Conservation (phyloP, 2,329 filamentous ascomycete species). For the Lecanicillium sp. region DNA sequence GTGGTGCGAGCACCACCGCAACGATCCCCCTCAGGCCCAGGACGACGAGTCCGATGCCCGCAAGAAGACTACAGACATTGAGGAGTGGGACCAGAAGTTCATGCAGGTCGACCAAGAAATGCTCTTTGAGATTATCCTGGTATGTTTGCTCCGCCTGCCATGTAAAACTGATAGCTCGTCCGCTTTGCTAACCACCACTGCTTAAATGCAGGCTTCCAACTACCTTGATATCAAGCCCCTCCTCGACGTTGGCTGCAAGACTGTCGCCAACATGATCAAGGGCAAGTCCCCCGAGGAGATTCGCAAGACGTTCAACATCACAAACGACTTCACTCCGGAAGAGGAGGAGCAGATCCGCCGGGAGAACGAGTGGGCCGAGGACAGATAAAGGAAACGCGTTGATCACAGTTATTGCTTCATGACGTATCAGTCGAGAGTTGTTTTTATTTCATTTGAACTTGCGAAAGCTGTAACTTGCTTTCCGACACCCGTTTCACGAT, state of each 20-base stretch:
- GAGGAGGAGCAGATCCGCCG: slow-evolving; percentile 96
- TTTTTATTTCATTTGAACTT: neutral
- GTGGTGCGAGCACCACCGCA: slow-evolving; percentile 94
- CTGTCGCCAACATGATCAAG: slow-evolving; percentile 99
- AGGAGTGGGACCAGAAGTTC: slow-evolving; percentile 99
- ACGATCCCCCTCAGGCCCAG: slow-evolving; percentile 70
- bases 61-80: slow-evolving; percentile 98
- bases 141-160: slow-evolving; percentile 36
- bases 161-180: slow-evolving; percentile 13
- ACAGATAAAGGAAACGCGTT: slow-evolving; percentile 46
- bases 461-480: neutral
- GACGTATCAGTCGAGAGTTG: slow-evolving; percentile 4
- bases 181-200: slow-evolving; percentile 1
- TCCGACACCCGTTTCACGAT: slow-evolving; percentile 2
- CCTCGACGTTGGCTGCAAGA: slow-evolving; percentile 97
- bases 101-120: slow-evolving; percentile 99
- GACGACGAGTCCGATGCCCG: slow-evolving; percentile 91
- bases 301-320: slow-evolving; percentile 99
- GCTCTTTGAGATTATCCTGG: slow-evolving; percentile 98
- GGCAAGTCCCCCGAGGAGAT: slow-evolving; percentile 99
- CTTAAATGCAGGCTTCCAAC: slow-evolving; percentile 93
- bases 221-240: slow-evolving; percentile 99
- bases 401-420: slow-evolving; percentile 5
- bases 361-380: slow-evolving; percentile 88
- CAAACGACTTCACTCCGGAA: slow-evolving; percentile 97